A percentile compares a stretch with the other conserved stretches of the same genome.
Evolutionary conservation across 208 protist species (phyloP).

Genomic region (Leishmania turanica): DNA sequence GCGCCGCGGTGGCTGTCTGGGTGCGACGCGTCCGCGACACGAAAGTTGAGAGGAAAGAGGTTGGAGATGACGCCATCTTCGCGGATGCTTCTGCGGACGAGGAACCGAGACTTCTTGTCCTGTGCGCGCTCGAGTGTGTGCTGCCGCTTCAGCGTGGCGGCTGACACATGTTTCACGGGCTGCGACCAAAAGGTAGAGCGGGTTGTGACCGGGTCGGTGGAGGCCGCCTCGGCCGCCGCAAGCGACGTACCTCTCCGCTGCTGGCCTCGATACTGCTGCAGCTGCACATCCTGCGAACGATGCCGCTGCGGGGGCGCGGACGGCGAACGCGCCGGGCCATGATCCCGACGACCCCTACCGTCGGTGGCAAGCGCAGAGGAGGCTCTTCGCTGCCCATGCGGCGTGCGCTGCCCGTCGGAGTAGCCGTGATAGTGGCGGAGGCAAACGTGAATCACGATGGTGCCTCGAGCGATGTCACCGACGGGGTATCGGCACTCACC

Average conservation of each 20-base stretch:
- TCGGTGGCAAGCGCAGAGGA: constrained; percentile 1
- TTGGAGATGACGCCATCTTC: constrained; percentile 83
- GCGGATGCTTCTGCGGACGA: constrained; percentile 57
- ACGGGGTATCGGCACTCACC: neutral
- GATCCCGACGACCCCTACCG: neutral
- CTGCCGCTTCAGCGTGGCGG: constrained; percentile 45
- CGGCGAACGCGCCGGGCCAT: neutral
- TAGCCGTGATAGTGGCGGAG: neutral
- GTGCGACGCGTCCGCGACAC: neutral
- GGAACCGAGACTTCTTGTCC: constrained; percentile 72
- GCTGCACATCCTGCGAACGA: neutral
- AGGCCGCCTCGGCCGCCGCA: neutral
- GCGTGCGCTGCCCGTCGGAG: neutral
- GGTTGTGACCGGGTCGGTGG: neutral
- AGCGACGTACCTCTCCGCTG: neutral
- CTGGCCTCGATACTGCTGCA: neutral
- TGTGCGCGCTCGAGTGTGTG: constrained; percentile 48
- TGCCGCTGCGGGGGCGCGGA: neutral
- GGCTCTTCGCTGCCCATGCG: neutral
- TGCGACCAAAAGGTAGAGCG: constrained; percentile 61
- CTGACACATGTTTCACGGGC: constrained; percentile 33
- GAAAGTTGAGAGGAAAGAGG: constrained; percentile 60
- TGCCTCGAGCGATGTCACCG: neutral
- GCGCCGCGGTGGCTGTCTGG: neutral
- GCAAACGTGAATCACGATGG: neutral